Conservation (phyloP, 768 basidiomycete genomes). For the Tylopilus cervinicoccineus region DNA sequence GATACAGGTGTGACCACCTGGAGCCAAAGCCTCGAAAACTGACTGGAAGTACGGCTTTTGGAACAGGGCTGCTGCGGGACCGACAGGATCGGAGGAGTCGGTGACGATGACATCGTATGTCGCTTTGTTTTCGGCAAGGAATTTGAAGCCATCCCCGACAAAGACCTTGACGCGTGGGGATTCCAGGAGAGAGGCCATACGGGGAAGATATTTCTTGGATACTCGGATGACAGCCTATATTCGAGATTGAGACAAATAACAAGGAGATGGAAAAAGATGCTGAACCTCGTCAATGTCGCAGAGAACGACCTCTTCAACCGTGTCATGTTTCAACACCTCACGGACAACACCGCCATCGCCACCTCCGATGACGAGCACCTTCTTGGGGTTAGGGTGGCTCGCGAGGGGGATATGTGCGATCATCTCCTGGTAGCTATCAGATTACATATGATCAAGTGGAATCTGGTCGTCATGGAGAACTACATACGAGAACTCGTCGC, state of each 20-base stretch:
- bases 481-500: conserved; percentile 96
- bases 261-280: neutral
- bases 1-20: conserved; percentile 90
- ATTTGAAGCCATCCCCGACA: conserved; percentile 97
- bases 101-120: conserved; percentile 98
- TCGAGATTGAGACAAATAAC: neutral
- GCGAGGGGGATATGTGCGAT: conserved; percentile 94
- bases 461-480: neutral
- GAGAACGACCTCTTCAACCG: conserved; percentile 87
- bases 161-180: conserved; percentile 79
- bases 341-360: conserved; percentile 98
- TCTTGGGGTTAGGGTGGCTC: conserved; percentile 93
- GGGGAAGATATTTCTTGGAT: conserved; percentile 88
- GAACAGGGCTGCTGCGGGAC: conserved; percentile 92
- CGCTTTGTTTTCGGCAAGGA: conserved; percentile 80
- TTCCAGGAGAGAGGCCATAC: conserved; percentile 82
- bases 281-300: conserved; percentile 95
- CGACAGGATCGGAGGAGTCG: conserved; percentile 96
- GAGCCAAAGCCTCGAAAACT: conserved; percentile 82
- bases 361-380: conserved; percentile 95
- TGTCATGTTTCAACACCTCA: conserved; percentile 91
- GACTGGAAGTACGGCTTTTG: conserved; percentile 96
- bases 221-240: conserved; percentile 87
- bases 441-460: neutral
- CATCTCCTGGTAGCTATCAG: conserved; percentile 53